Evolutionary conservation across 75 land plant species (phyloP), one percentile per base, ranked within the genome.

Genomic region (Pseudotsuga menziesii): DNA sequence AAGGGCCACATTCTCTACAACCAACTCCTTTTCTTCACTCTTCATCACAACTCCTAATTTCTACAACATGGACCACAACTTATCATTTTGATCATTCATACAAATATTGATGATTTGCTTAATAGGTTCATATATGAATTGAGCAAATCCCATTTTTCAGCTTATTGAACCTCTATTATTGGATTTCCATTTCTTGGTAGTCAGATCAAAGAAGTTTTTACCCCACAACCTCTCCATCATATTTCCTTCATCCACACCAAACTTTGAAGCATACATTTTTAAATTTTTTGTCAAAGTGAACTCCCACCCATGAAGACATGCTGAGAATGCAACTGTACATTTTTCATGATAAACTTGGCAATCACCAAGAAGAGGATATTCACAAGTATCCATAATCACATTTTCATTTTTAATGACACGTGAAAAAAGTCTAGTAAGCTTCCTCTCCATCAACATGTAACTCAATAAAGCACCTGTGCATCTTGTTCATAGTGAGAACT

Each of bases 191-290:
- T 94, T 94, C 82, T 84, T 92, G 56, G 97, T 94, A 14, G 84
- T 84, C 16, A 95, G 97, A 56, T 94, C 95, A 80, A 92, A 94
- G 78, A 71, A 94, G 86, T 94, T 94, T 83, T 94, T 95, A 76
- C 97, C 95, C 97, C 97, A 94, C 20, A 94, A 86, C 73, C 97
- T 85, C 77, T 94, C 97, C 95, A 94, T 94, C 97, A 94, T 94
- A 77, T 94, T 92, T 29, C 90, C 80, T 86, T 94, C 97, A 71
- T 94, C 97, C 26, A 94, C 97, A 27, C 87, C 87, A 84, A 94
- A 92, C 78, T 85, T 92, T 16, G 91, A 86, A 16, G 97, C 97
- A 81, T 94, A 94, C 97, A 94, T 94, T 84, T 92, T 90, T 1
- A 93, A 93, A 80, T 92, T 92, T 79, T 92, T 94, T 41, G 97